These are phyloP conservation scores for Irpex sp. DNA, from an alignment of 1,284 basidiomycete species.

Conservation along the genomic window DNA sequence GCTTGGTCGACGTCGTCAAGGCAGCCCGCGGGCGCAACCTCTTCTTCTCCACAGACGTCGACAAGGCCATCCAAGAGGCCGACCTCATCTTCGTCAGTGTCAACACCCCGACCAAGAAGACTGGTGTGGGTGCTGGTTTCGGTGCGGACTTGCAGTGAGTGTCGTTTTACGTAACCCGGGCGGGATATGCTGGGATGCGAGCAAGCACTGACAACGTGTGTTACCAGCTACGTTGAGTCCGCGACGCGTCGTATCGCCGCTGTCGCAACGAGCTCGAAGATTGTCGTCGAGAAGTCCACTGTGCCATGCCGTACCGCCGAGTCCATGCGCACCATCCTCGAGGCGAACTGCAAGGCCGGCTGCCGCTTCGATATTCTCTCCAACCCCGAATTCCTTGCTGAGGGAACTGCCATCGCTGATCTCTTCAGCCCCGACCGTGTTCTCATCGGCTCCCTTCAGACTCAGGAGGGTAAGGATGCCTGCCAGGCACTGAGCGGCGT, in stretches of 20 bases:
- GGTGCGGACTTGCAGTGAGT: conserved; percentile 94
- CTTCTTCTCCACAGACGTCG: conserved; percentile 96
- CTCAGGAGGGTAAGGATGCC: conserved; percentile 79
- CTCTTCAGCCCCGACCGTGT: conserved; percentile 91
- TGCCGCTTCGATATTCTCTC: conserved; percentile 97
- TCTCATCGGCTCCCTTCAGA: conserved; percentile 93
- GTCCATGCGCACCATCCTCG: conserved; percentile 98
- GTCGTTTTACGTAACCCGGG: conserved; percentile 1
- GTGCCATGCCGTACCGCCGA: conserved; percentile 98
- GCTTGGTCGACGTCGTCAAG: conserved; percentile 91
- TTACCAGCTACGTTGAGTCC: conserved; percentile 85
- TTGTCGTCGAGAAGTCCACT: conserved; percentile 99
- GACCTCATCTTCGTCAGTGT: conserved; percentile 89
- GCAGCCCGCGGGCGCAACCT: conserved; percentile 89
- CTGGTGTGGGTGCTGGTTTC: conserved; percentile 94
- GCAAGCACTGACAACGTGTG: conserved; percentile 1
- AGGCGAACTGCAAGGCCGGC: conserved; percentile 92
- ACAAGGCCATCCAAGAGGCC: conserved; percentile 89
- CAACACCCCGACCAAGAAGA: conserved; percentile 99
- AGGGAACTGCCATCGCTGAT: conserved; percentile 94
- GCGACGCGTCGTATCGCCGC: conserved; percentile 95
- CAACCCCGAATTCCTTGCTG: conserved; percentile 98
- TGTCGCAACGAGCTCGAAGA: conserved; percentile 90
- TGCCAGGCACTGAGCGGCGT: conserved; percentile 75
- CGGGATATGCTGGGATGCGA: background rate